Evolutionary conservation across 78 protist species (phyloP).

Genomic region (Carpediemonas membranifera): DNA sequence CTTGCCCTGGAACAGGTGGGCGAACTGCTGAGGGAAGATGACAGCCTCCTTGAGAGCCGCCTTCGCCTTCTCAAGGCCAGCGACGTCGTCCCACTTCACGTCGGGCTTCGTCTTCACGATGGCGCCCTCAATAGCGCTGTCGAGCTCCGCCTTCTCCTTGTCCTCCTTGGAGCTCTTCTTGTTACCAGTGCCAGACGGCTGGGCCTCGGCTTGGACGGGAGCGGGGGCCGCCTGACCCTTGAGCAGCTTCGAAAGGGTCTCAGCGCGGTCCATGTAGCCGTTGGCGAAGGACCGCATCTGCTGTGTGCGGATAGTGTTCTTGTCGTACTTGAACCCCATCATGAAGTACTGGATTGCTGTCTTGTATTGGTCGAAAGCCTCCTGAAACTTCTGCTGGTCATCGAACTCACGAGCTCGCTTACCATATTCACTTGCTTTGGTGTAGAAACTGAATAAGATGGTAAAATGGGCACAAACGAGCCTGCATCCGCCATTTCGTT

Average conservation of each 20-base stretch:
- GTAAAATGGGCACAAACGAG: background rate
- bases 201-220: too few species aligned
- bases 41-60: slow-evolving; percentile 51
- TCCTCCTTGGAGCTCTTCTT: slow-evolving; percentile 18
- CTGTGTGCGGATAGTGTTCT: slow-evolving; percentile 23
- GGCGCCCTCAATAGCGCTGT: slow-evolving; percentile 66
- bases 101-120: slow-evolving; percentile 28
- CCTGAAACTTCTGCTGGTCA: background rate
- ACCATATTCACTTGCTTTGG: background rate
- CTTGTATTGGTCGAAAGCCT: background rate
- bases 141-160: slow-evolving; percentile 21
- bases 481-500: background rate
- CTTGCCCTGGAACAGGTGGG: slow-evolving; percentile 14
- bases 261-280: too few species aligned
- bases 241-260: too few species aligned
- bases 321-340: slow-evolving; percentile 12
- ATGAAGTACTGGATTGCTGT: background rate
- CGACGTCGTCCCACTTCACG: slow-evolving; percentile 57
- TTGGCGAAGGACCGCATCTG: slow-evolving; percentile 6
- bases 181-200: background rate
- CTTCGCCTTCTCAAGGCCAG: slow-evolving; percentile 87
- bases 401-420: background rate
- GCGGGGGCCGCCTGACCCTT: background rate
- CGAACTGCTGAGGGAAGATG: slow-evolving; percentile 13
- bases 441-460: background rate